Evolutionary conservation across 352 stramenopile genomes (phyloP).

Genomic region (Pythium insidiosum): DNA sequence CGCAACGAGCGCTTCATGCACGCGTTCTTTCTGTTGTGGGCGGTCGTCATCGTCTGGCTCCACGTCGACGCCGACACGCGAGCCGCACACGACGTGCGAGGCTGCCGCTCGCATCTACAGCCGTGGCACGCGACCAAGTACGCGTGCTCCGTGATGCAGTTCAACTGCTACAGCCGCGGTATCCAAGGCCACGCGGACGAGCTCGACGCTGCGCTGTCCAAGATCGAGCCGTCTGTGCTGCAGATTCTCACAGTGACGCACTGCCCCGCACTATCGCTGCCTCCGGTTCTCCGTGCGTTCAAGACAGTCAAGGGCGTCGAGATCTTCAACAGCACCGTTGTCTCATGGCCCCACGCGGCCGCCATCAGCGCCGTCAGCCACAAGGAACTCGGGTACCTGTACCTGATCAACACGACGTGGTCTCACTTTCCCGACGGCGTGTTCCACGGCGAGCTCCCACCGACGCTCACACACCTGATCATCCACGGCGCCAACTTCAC

Average conservation of each 20-base stretch:
- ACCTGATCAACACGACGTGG: neutral
- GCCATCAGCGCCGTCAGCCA: neutral
- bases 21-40: neutral
- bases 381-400: neutral
- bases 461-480: neutral
- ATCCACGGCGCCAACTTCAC: neutral
- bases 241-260: slow-evolving; percentile 3
- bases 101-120: neutral
- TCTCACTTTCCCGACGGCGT: neutral
- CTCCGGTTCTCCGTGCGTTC: neutral
- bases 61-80: neutral
- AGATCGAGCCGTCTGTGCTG: neutral
- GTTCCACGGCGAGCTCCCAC: neutral
- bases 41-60: neutral
- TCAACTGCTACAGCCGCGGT: slow-evolving; percentile 2
- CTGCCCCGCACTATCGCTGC: slow-evolving; percentile 2
- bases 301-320: slow-evolving; percentile 1
- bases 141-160: slow-evolving; percentile 2
- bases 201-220: neutral
- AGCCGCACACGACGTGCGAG: neutral
- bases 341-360: neutral
- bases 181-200: neutral
- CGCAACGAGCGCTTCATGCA: neutral
- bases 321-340: slow-evolving; percentile 7
- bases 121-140: slow-evolving; percentile 2